Evolutionary conservation across 345 rosid genomes (phyloP).

Genomic region (Clarkia xantiana): DNA sequence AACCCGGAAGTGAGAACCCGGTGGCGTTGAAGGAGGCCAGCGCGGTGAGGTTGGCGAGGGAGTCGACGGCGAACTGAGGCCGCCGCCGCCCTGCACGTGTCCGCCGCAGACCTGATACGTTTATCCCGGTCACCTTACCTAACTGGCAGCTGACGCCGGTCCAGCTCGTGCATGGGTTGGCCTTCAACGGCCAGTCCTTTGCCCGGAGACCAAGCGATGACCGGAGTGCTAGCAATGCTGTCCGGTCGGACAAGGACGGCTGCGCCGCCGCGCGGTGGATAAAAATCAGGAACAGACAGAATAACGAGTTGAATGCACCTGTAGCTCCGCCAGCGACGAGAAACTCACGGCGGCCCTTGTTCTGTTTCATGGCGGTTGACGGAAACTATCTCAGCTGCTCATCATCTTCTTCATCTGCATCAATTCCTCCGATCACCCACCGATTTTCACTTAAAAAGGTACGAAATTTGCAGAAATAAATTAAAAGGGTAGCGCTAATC

Average conservation of each 20-base stretch:
- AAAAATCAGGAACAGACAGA: conserved; percentile 7
- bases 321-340: not conserved
- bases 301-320: conserved; percentile 1
- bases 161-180: conserved; percentile 43
- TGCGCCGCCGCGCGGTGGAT: conserved; percentile 18
- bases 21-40: conserved; percentile 50
- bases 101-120: conserved; percentile 42
- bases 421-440: not conserved
- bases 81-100: conserved; percentile 33
- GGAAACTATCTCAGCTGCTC: not conserved
- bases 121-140: conserved; percentile 32
- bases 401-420: conserved; percentile 2
- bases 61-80: conserved; percentile 39
- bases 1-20: conserved; percentile 44
- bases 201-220: conserved; percentile 47
- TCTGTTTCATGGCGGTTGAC: not conserved
- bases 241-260: conserved; percentile 23
- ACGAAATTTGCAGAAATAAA: too few relatives aligned
- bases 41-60: conserved; percentile 35
- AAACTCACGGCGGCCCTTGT: not conserved
- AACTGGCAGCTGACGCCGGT: conserved; percentile 32
- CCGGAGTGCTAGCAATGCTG: conserved; percentile 46
- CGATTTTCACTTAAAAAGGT: not conserved
- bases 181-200: conserved; percentile 47
- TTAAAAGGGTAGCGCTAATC: not conserved